Base-by-base conservation (phyloP, 768 basidiomycete genomes). In the Tricholoma sp. region DNA sequence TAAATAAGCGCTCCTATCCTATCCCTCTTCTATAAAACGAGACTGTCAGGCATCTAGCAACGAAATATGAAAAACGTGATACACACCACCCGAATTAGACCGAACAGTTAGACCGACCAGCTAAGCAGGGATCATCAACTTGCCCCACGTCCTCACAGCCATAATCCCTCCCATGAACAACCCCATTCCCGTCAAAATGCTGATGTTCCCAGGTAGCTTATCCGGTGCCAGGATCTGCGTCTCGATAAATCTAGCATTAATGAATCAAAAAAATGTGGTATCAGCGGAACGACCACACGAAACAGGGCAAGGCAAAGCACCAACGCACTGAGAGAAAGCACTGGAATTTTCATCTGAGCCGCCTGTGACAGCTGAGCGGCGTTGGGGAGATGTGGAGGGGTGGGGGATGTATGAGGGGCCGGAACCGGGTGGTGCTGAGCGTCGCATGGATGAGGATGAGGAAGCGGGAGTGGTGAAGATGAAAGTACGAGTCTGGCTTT, bases 111-210 rank as follows among this genome's bases (percentile, higher is more conserved):
- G 11, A 32, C 31, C 31, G 31, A 32, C 10, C 4, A 32, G 8
- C 31, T 69, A 88, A 24, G 81, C 83, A 45, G 88, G 88, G 6
- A 92, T 80, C 74, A 92, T 80, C 43, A 88, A 67, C 41, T 87
- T 88, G 10, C 91, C 91, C 81, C 88, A 96, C 41, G 82, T 82
- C 69, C 89, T 83, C 14, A 86, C 83, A 12, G 76, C 83, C 45
- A 84, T 69, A 56, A 93, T 84, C 3, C 89, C 88, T 27, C 82
- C 87, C 22, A 83, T 71, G 63, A 92, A 93, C 59, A 91, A 71
- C 5, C 78, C 75, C 6, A 86, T 72, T 18, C 86, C 86, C 7
- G 84, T 82, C 46, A 84, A 63, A 59, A 91, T 80, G 66, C 79
- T 88, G 66, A 91, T 63, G 67, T 92, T 93, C 57, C 90, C 90